Evolutionary conservation across 2,329 filamentous ascomycete species (phyloP).

Genomic region (Penicillium concentricum): DNA sequence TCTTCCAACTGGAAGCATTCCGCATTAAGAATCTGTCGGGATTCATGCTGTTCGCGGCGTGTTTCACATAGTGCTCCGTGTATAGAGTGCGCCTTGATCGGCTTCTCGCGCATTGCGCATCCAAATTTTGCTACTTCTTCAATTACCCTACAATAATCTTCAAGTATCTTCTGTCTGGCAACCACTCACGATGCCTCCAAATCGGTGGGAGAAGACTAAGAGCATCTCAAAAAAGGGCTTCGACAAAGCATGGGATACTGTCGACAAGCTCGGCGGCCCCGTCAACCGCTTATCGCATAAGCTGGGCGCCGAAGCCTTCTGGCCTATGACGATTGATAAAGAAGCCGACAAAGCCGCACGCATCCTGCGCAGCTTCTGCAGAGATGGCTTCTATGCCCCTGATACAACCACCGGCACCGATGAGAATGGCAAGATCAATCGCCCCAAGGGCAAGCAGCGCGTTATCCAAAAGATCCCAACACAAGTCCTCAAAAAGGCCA

Average conservation of each 20-base stretch:
- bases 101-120: not conserved
- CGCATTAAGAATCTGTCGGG: constrained; percentile 10
- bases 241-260: constrained; percentile 67
- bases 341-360: constrained; percentile 90
- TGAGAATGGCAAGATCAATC: constrained; percentile 48
- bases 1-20: constrained; percentile 18
- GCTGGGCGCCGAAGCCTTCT: constrained; percentile 77
- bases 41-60: constrained; percentile 20
- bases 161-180: not conserved
- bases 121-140: not conserved
- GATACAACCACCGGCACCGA: constrained; percentile 48
- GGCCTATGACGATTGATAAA: constrained; percentile 80
- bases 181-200: constrained; percentile 46
- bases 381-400: constrained; percentile 68
- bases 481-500: constrained; percentile 81
- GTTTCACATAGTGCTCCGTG: constrained; percentile 10
- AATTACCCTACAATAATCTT: not conserved
- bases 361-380: constrained; percentile 87
- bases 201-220: constrained; percentile 57
- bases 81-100: constrained; percentile 10
- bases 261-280: constrained; percentile 69
- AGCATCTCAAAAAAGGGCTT: constrained; percentile 62
- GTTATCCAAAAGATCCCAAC: constrained; percentile 81
- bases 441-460: constrained; percentile 60
- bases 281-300: constrained; percentile 81